These are phyloP conservation scores for Petrea volubilis DNA, from an alignment of 257 asterid species.

Conservation along the genomic window DNA sequence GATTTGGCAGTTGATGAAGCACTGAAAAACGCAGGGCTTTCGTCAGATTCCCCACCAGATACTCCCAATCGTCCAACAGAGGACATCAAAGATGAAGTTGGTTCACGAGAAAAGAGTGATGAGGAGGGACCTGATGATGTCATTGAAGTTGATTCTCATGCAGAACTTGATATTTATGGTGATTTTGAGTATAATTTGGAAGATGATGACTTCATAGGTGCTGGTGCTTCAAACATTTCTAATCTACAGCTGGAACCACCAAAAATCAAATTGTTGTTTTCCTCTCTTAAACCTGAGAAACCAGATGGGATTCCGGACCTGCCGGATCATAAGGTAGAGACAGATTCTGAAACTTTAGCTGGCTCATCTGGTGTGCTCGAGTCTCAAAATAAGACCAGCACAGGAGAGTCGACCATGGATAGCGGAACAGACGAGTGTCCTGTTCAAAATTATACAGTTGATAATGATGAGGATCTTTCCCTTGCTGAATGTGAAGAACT, in stretches of 20 bases:
- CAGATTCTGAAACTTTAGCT: constrained; percentile 32
- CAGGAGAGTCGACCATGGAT: constrained; percentile 34
- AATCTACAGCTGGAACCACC: constrained; percentile 54
- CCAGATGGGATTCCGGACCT: constrained; percentile 37
- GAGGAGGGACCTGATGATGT: constrained; percentile 72
- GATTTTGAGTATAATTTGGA: constrained; percentile 94
- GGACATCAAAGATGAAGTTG: constrained; percentile 34
- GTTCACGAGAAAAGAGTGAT: constrained; percentile 38
- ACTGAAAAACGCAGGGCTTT: constrained; percentile 76
- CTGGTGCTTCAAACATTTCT: constrained; percentile 49
- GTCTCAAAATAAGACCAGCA: constrained; percentile 26
- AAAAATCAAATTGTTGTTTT: constrained; percentile 68
- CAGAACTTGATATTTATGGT: constrained; percentile 90
- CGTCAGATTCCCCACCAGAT: constrained; percentile 90
- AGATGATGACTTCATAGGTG: constrained; percentile 81
- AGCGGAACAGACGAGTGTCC: constrained; percentile 21
- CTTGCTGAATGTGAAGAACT: constrained; percentile 87
- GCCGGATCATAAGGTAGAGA: constrained; percentile 26
- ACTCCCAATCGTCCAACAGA: constrained; percentile 59
- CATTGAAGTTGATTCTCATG: constrained; percentile 63
- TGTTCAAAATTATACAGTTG: constrained; percentile 37
- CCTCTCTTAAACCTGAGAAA: constrained; percentile 51
- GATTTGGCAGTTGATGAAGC: constrained; percentile 73
- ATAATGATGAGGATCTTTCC: constrained; percentile 54
- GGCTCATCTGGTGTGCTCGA: constrained; percentile 31